Evolutionary conservation across 805 yeast species (phyloP), one percentile per base, ranked within the genome.

Genomic region (Jamesozyma jinghongensis): DNA sequence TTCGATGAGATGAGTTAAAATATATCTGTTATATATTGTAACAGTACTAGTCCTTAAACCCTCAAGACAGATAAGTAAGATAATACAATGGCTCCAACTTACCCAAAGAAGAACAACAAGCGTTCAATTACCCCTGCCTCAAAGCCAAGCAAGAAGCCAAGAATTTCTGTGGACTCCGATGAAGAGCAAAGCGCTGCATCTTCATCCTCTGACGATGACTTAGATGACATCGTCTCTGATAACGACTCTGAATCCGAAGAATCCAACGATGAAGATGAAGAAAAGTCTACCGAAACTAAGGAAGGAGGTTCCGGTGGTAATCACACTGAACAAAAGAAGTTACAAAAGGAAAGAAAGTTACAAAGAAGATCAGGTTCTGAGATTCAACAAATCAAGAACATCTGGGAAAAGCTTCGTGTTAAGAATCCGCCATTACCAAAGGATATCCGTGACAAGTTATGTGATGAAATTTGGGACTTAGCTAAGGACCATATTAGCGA

Each of bases 371-470:
- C 92, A n/a, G 97, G 97, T 53, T 66, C 67, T 29, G 85, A 82
- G 63, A 87, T 90, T 38, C 86, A 85, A 61, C 74, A 77, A 50
- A 86, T 90, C 63, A 90, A 90, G 62, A 69, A 73, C 26, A 60
- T 90, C 33, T 90, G 98, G 98, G 97, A 88, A 68, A 78, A 75
- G 61, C 69, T 90, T 54, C 77, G 97, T 64, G 90, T 83, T 27
- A 85, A 84, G 53, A 78, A 74, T 43, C 94, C 94, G 32, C 79
- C 88, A 19, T 69, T 87, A 41, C 83, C 94, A 36, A 79, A 82
- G 51, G 79, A 73, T 44, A 72, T 78, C 13, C 77, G 96, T 61
- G 81, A 80, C 47, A 81, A 81, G 62, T 68, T 87, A 39, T 77
- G 88, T 51, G 73, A 81, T 52, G 90, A 88, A 64, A 78, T 85